Conservation (phyloP, 2,329 filamentous ascomycete species). For the Fusarium avenaceum region DNA sequence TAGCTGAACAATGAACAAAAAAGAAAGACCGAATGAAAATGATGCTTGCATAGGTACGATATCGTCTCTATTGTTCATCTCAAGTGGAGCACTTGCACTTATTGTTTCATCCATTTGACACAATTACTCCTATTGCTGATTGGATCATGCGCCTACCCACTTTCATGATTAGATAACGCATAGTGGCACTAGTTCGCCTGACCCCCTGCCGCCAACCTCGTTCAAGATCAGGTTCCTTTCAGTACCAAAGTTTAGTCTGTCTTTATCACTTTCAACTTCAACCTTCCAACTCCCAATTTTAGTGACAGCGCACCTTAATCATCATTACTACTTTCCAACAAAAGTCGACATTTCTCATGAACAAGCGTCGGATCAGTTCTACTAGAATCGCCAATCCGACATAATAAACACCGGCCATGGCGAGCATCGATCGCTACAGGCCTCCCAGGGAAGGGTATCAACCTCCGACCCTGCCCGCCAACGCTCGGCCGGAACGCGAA, state of each 20-base stretch:
- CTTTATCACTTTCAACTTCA: slow-evolving; percentile 35
- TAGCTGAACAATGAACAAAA: not conserved
- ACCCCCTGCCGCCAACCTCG: slow-evolving; percentile 45
- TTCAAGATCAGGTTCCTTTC: slow-evolving; percentile 42
- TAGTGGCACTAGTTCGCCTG: slow-evolving; percentile 17
- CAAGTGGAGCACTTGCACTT: slow-evolving; percentile 21
- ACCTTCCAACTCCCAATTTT: slow-evolving; percentile 13
- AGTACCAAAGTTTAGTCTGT: slow-evolving; percentile 17
- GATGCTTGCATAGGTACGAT: not conserved
- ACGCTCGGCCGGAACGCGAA: slow-evolving; percentile 57
- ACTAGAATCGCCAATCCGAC: slow-evolving; percentile 45
- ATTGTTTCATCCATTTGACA: slow-evolving; percentile 30
- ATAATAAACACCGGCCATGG: slow-evolving; percentile 59
- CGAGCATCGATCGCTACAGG: slow-evolving; percentile 71
- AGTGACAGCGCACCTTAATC: slow-evolving; percentile 9
- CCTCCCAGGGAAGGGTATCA: slow-evolving; percentile 70
- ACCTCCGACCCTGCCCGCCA: slow-evolving; percentile 62
- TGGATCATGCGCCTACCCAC: slow-evolving; percentile 41
- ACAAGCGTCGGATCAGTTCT: slow-evolving; percentile 31
- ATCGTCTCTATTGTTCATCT: slow-evolving; percentile 11
- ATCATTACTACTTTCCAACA: slow-evolving; percentile 30
- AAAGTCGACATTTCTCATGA: slow-evolving; percentile 45
- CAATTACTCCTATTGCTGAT: slow-evolving; percentile 2
- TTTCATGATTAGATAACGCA: slow-evolving; percentile 48
- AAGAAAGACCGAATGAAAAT: not conserved